Percentiles rank a stretch among this genome's conserved stretches.
Evolutionary conservation across 371 early-diverging fungal genomes (phyloP).

Genomic region (Entomophthora muscae): DNA sequence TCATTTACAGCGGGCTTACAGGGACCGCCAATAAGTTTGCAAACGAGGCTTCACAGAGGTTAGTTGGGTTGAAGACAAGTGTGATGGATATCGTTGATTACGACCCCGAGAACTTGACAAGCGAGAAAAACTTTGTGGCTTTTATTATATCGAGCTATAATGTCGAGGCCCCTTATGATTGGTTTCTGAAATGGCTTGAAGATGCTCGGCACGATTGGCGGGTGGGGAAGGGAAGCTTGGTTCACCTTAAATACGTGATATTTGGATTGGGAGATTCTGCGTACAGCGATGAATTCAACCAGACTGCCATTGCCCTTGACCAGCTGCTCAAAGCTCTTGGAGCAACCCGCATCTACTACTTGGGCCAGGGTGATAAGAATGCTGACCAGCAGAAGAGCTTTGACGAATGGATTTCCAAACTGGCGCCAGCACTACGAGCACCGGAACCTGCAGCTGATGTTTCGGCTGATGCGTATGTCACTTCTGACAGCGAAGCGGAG

Average conservation of each 20-base stretch:
- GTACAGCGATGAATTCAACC: conserved; percentile 44
- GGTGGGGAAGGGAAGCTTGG: conserved; percentile 34
- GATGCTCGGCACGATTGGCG: conserved; percentile 49
- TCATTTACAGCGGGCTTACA: conserved; percentile 26
- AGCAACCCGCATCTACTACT: conserved; percentile 41
- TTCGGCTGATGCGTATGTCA: conserved; percentile 7
- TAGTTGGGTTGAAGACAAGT: conserved; percentile 10
- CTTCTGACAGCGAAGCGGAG: conserved; percentile 18
- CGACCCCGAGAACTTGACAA: conserved; percentile 45
- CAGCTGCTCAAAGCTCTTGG: conserved; percentile 43
- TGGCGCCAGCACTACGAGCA: conserved; percentile 26
- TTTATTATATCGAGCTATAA: conserved; percentile 53
- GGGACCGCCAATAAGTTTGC: conserved; percentile 28
- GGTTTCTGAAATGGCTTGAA: conserved; percentile 50
- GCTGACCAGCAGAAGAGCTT: conserved; percentile 34
- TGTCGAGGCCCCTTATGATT: conserved; percentile 52
- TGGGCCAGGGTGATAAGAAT: conserved; percentile 49
- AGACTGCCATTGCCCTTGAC: conserved; percentile 36
- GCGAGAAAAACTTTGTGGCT: conserved; percentile 34
- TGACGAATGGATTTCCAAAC: conserved; percentile 28
- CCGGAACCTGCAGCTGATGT: conserved; percentile 12
- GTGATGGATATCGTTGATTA: conserved; percentile 43
- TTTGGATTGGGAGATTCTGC: conserved; percentile 61
- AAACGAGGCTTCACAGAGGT: conserved; percentile 15
- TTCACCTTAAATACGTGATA: conserved; percentile 40